Evolutionary conservation across 495 filamentous ascomycete species (phyloP), one percentile per base, ranked within the genome.

Genomic region (Penicillium pulvis): DNA sequence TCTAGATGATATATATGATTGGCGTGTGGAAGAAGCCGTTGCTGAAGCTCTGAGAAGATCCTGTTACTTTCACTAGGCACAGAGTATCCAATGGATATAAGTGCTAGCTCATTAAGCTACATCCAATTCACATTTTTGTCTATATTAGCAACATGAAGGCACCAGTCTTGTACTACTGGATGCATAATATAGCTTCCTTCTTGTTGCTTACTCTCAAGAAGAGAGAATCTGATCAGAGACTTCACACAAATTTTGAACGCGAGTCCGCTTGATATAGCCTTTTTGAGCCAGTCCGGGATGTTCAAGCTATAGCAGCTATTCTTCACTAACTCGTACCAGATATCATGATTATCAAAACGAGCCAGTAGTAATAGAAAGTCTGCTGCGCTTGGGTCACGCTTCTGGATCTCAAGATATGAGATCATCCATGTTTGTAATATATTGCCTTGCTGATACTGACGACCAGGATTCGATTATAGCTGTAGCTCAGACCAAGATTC

Each of bases 301-400:
- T 63, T 8, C 2, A 55, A 60, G 57, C 50, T 45, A 49, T 67
- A 0, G 1, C 9, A 16, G 17, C 59, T 57, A 51, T 54, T 46
- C 24, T 60, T n/a, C 17, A 78, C 17, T 50, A 82, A 68, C 55
- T 79, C 74, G 57, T 72, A 80, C 79, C 78, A 83, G 39, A 82
- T 67, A 66, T 83, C 79, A 56, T 77, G 74, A 58, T 79, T 80
- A 61, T 80, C 74, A 48, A 81, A 79, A 53, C 61, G 76, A 50
- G 77, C 75, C 72, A 76, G 79, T 7, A 81, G 58, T 6, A 70
- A 56, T 17, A 83, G 69, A 20, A 83, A 61, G 6, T 71, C 42
- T 20, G 78, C 75, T 30, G 78, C 64, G 17, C 59, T 53, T 6
- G 54, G 31, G 59, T 74, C 71, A 26, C 62, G 65, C 43, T 70